Evolutionary conservation across 2,329 filamentous ascomycete genomes (phyloP).

Genomic region (Mycocentrospora acerina): DNA sequence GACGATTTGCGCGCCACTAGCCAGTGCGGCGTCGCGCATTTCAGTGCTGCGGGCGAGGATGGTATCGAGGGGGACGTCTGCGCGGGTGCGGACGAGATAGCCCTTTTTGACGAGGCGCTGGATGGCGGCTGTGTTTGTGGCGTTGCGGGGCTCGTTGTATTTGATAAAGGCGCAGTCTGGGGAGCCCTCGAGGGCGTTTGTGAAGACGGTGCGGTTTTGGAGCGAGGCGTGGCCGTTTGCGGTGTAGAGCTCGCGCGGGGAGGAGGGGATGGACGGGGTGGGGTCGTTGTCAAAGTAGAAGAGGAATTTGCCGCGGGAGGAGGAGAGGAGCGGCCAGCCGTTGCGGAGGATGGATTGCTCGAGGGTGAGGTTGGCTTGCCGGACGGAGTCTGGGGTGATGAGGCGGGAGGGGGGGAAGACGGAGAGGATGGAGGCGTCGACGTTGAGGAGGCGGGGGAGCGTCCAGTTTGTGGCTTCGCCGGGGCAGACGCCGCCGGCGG

Average conservation of each 20-base stretch:
- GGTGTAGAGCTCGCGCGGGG: conserved; percentile 44
- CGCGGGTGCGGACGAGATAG: conserved; percentile 53
- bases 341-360: conserved; percentile 49
- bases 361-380: conserved; percentile 45
- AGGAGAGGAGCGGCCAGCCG: conserved; percentile 53
- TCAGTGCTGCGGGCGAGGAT: conserved; percentile 46
- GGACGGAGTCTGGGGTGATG: conserved; percentile 52
- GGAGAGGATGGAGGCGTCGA: conserved; percentile 52
- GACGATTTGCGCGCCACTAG: conserved; percentile 53
- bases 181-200: conserved; percentile 50
- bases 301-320: conserved; percentile 49
- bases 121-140: conserved; percentile 43
- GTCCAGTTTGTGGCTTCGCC: conserved; percentile 49
- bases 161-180: conserved; percentile 54
- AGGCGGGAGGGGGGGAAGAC: conserved; percentile 46
- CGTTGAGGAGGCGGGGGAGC: conserved; percentile 43
- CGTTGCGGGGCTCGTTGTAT: conserved; percentile 49
- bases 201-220: conserved; percentile 52
- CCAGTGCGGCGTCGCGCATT: conserved; percentile 47
- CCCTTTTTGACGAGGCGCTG: conserved; percentile 48
- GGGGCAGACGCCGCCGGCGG: conserved; percentile 40
- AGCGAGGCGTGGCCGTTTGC: conserved; percentile 36
- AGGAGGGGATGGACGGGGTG: conserved; percentile 28
- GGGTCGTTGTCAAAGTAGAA: conserved; percentile 57
- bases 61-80: conserved; percentile 50